A percentile compares a stretch with the other conserved stretches of the same genome.
phyloP scores from a whole-genome alignment of 371 early-diverging fungal species.

The Apophysomyces trapeziformis region DNA sequence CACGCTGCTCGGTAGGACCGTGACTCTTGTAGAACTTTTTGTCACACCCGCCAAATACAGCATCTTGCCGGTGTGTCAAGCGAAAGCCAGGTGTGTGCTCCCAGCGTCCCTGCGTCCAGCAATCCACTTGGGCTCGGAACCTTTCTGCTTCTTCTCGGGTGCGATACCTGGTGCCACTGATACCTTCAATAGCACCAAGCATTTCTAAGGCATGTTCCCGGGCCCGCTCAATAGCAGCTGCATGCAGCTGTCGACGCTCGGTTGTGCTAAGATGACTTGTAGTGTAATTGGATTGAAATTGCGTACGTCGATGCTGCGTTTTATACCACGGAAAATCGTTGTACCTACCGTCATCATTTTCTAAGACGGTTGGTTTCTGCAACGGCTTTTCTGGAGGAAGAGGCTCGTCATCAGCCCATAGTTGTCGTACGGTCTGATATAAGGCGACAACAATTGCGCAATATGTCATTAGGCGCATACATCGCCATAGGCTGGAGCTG shows the following conservation, averaged over 20 bases:
- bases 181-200: conserved; percentile 11
- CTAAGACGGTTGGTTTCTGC: background rate
- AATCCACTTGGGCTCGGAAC: conserved; percentile 18
- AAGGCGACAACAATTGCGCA: background rate
- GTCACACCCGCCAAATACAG: conserved; percentile 49
- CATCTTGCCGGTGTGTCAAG: conserved; percentile 43
- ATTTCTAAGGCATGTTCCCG: background rate
- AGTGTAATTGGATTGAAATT: background rate
- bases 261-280: background rate
- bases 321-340: conserved; percentile 30
- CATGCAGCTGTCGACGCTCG: background rate
- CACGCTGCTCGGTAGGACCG: conserved; percentile 22
- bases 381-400: background rate
- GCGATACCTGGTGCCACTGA: conserved; percentile 18
- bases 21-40: conserved; percentile 31
- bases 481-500: conserved; percentile 6
- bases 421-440: background rate
- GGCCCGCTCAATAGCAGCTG: background rate
- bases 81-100: conserved; percentile 1
- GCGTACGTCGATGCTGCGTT: background rate
- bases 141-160: conserved; percentile 9
- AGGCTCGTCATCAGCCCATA: background rate
- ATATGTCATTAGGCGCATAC: background rate
- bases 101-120: conserved; percentile 27
- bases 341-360: background rate